These are phyloP conservation scores for Paracoccidioides brasiliensis DNA, from an alignment of 2,329 filamentous ascomycete genomes.

Conservation along the genomic window DNA sequence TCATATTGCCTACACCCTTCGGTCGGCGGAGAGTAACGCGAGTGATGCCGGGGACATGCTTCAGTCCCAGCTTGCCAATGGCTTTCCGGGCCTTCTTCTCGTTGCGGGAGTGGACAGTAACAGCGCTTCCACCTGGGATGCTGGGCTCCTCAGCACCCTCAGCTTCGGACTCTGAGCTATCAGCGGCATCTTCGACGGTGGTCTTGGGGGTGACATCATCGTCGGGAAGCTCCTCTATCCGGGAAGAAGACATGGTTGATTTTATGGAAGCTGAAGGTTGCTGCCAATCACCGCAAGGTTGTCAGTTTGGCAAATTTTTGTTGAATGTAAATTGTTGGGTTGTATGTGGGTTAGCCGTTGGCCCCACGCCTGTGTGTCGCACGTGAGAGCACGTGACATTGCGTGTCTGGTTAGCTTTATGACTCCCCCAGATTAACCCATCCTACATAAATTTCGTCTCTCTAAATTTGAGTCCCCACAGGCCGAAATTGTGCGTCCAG, in stretches of 20 bases:
- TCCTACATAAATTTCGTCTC: not conserved
- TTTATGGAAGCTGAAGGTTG: not conserved
- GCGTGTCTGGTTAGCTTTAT: too few relatives aligned
- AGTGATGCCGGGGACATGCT: slow-evolving; percentile 93
- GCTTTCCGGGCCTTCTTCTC: slow-evolving; percentile 99
- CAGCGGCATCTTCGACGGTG: slow-evolving; percentile 56
- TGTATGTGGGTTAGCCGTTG: too few relatives aligned
- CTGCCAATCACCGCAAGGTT: not conserved
- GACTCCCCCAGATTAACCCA: too few relatives aligned
- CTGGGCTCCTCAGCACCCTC: slow-evolving; percentile 42
- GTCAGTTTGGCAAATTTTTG: not conserved
- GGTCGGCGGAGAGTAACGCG: slow-evolving; percentile 94
- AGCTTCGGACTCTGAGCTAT: slow-evolving; percentile 38
- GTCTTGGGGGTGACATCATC: slow-evolving; percentile 72
- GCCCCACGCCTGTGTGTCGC: too few relatives aligned
- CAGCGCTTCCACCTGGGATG: slow-evolving; percentile 72
- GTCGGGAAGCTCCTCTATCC: slow-evolving; percentile 76
- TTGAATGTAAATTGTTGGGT: too few relatives aligned
- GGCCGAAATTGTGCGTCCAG: not conserved
- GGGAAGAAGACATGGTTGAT: slow-evolving; percentile 28
- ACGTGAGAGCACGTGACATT: too few relatives aligned
- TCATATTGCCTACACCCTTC: slow-evolving; percentile 74
- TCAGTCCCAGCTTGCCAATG: slow-evolving; percentile 94
- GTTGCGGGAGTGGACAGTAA: slow-evolving; percentile 94
- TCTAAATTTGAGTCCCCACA: not conserved